Conservation (phyloP, 768 basidiomycete genomes). For the Dentipellis fragilis region DNA sequence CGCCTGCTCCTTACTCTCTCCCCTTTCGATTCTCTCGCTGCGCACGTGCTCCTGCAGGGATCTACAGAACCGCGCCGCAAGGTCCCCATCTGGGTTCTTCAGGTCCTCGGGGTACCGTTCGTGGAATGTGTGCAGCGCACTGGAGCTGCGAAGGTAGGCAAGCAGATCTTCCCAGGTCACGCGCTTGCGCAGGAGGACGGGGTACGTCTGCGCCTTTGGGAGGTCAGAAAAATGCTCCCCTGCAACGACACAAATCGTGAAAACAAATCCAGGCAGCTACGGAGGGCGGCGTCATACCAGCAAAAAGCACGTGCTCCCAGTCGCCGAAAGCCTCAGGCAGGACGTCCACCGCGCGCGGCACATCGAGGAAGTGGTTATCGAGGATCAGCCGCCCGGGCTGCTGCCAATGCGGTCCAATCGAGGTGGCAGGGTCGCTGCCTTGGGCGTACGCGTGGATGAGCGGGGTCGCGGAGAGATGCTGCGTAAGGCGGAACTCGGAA, state of each 20-base stretch:
- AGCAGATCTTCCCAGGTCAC: slow-evolving; percentile 61
- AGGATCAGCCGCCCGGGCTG: slow-evolving; percentile 73
- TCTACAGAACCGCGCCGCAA: slow-evolving; percentile 56
- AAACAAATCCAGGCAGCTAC: too few relatives aligned
- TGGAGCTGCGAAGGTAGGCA: slow-evolving; percentile 65
- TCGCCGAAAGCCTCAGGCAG: slow-evolving; percentile 28
- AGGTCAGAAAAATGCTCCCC: slow-evolving; percentile 30
- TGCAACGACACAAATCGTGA: too few relatives aligned
- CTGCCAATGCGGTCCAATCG: slow-evolving; percentile 69
- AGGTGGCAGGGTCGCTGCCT: slow-evolving; percentile 40
- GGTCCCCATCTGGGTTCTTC: slow-evolving; percentile 41
- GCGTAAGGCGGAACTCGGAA: slow-evolving; percentile 62
- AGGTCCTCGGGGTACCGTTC: slow-evolving; percentile 52
- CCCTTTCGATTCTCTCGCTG: neutral
- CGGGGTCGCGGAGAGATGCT: slow-evolving; percentile 45
- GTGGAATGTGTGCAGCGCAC: slow-evolving; percentile 57
- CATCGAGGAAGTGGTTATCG: slow-evolving; percentile 55
- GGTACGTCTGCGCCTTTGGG: slow-evolving; percentile 22
- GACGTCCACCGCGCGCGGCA: slow-evolving; percentile 42
- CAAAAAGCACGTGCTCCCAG: slow-evolving; percentile 47
- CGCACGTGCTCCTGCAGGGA: slow-evolving; percentile 28
- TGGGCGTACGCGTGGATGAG: slow-evolving; percentile 56
- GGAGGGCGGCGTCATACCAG: slow-evolving; percentile 17
- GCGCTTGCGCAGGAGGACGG: slow-evolving; percentile 44
- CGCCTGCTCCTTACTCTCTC: slow-evolving; percentile 17